Conservation (phyloP, 2,329 filamentous ascomycete genomes). For the Penicillium frequentans region DNA sequence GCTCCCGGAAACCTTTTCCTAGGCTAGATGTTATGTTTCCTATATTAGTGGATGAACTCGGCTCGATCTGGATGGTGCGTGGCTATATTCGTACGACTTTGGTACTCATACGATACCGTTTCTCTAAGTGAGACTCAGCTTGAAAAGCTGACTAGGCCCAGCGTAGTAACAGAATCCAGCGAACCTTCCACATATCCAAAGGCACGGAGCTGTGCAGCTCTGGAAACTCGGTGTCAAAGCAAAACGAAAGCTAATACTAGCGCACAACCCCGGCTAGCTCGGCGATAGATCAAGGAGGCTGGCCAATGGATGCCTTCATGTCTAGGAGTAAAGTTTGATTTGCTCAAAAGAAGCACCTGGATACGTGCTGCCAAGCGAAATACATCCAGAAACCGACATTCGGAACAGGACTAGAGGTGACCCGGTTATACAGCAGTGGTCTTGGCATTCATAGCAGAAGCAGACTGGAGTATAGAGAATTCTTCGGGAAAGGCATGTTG, state of each 20-base stretch:
- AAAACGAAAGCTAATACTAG: conserved; percentile 12
- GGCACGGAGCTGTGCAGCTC: conserved; percentile 5
- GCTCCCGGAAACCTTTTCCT: not conserved
- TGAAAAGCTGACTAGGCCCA: conserved; percentile 9
- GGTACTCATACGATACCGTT: conserved; percentile 8
- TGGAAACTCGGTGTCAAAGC: conserved; percentile 8
- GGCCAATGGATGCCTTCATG: conserved; percentile 10
- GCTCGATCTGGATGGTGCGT: conserved; percentile 3
- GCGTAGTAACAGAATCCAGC: conserved; percentile 4
- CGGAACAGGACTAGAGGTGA: conserved; percentile 11
- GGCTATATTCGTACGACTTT: conserved; percentile 3
- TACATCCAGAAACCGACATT: conserved; percentile 6
- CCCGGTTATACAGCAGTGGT: conserved; percentile 9
- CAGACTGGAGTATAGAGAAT: conserved; percentile 9
- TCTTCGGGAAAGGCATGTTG: not conserved
- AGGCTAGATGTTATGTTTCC: not conserved
- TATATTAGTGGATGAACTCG: not conserved
- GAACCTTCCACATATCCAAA: conserved; percentile 10
- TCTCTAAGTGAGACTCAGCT: conserved; percentile 7
- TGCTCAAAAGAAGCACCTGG: conserved; percentile 3
- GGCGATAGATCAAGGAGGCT: conserved; percentile 9
- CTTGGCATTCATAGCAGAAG: conserved; percentile 13
- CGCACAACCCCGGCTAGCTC: conserved; percentile 14
- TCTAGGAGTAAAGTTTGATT: conserved; percentile 9
- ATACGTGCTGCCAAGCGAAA: conserved; percentile 11